These are phyloP conservation scores for Tephrocybe sp. DNA, from an alignment of 768 basidiomycete species.

Conservation along the genomic window DNA sequence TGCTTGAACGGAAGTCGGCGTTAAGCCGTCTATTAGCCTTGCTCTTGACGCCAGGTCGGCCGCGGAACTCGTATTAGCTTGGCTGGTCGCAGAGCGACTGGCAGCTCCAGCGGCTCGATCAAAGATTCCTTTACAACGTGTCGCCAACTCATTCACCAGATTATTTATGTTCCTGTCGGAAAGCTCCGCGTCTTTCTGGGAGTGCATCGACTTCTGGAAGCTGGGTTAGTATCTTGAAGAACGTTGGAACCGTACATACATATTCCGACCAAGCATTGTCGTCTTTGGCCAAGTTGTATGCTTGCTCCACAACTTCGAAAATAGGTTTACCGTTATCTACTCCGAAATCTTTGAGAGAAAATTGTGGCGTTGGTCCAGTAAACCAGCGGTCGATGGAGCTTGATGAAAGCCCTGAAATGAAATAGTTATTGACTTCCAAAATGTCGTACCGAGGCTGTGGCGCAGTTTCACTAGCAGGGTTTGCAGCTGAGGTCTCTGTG, in stretches of 20 bases:
- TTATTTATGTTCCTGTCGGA: slow-evolving; percentile 70
- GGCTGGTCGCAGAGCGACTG: slow-evolving; percentile 57
- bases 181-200: slow-evolving; percentile 51
- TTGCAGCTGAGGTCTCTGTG: slow-evolving; percentile 50
- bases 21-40: slow-evolving; percentile 25
- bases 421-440: slow-evolving; percentile 79
- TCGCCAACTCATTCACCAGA: slow-evolving; percentile 61
- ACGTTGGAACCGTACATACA: slow-evolving; percentile 40
- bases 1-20: slow-evolving; percentile 48
- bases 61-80: slow-evolving; percentile 24
- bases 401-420: slow-evolving; percentile 65
- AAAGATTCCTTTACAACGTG: slow-evolving; percentile 62
- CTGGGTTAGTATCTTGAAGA: neutral
- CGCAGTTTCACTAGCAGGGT: slow-evolving; percentile 51
- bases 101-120: slow-evolving; percentile 60
- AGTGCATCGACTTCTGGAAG: slow-evolving; percentile 38
- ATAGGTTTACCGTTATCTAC: slow-evolving; percentile 35
- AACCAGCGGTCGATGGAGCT: slow-evolving; percentile 84
- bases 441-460: slow-evolving; percentile 64
- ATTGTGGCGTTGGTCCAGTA: slow-evolving; percentile 56
- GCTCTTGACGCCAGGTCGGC: slow-evolving; percentile 28
- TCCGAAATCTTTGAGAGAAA: slow-evolving; percentile 50
- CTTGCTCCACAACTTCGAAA: slow-evolving; percentile 43
- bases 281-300: slow-evolving; percentile 47
- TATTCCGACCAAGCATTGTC: slow-evolving; percentile 49